A percentile compares a stretch with the other conserved stretches of the same genome.
phyloP scores from a whole-genome alignment of 768 basidiomycete genomes.

The Boletus rubescentipes region DNA sequence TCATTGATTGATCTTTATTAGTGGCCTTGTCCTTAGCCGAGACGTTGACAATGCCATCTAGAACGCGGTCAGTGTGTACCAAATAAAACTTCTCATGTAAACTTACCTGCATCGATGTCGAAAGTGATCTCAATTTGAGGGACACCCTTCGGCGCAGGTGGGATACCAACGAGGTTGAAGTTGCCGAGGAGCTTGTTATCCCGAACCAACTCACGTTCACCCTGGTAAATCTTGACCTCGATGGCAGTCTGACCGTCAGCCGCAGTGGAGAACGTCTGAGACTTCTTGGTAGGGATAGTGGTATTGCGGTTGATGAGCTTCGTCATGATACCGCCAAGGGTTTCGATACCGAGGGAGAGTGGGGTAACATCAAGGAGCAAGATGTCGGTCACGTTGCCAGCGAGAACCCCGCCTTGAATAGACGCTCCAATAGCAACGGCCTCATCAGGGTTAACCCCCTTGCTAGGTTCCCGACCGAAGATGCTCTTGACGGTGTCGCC shows the following conservation, averaged over 20 bases:
- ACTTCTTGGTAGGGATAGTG: slow-evolving; percentile 99
- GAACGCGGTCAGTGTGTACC: neutral
- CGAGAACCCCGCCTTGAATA: slow-evolving; percentile 96
- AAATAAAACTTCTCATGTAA: neutral
- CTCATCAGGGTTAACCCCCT: slow-evolving; percentile 99
- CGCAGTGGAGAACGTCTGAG: slow-evolving; percentile 97
- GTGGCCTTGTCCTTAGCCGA: slow-evolving; percentile 95
- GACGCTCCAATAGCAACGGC: slow-evolving; percentile 98
- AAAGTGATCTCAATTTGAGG: slow-evolving; percentile 87
- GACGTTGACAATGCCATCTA: slow-evolving; percentile 96
- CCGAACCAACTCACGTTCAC: slow-evolving; percentile 96
- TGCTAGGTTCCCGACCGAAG: slow-evolving; percentile 95
- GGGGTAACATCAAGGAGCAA: slow-evolving; percentile 95
- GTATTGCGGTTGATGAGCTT: slow-evolving; percentile 98
- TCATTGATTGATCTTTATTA: slow-evolving; percentile 90
- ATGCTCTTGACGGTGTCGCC: slow-evolving; percentile 82
- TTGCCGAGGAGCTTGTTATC: slow-evolving; percentile 99
- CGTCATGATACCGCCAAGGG: slow-evolving; percentile 99
- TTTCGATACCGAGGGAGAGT: slow-evolving; percentile 93
- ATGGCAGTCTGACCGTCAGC: slow-evolving; percentile 99
- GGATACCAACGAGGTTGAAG: slow-evolving; percentile 99
- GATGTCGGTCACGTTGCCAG: slow-evolving; percentile 95
- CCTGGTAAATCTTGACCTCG: slow-evolving; percentile 99
- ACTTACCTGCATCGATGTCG: slow-evolving; percentile 91
- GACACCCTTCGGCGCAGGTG: slow-evolving; percentile 73